Conservation (phyloP, 768 basidiomycete genomes). For the Fistulinella prunicolor region DNA sequence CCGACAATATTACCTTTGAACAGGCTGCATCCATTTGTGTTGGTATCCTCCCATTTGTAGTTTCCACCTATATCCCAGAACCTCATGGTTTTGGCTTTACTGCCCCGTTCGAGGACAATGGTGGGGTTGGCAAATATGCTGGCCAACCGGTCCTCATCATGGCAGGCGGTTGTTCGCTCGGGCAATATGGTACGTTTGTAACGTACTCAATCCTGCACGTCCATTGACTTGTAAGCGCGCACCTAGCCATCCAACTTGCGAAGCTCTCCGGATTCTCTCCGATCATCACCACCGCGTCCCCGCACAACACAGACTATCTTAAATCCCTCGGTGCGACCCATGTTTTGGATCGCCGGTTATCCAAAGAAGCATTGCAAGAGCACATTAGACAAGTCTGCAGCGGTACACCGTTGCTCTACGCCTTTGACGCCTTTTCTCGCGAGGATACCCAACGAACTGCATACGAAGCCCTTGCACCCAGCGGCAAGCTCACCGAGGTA, state of each 20-base stretch:
- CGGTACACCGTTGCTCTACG: not conserved
- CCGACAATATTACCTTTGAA: slow-evolving; percentile 31
- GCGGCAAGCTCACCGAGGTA: slow-evolving; percentile 19
- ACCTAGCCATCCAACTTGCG: slow-evolving; percentile 30
- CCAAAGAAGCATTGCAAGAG: not conserved
- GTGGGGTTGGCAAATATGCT: slow-evolving; percentile 26
- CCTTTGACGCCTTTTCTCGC: slow-evolving; percentile 29
- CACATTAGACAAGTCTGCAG: not conserved
- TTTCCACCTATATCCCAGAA: slow-evolving; percentile 26
- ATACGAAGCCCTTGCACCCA: slow-evolving; percentile 28
- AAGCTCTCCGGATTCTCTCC: slow-evolving; percentile 29
- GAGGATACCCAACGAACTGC: slow-evolving; percentile 31
- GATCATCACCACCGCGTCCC: slow-evolving; percentile 36
- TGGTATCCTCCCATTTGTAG: slow-evolving; percentile 30
- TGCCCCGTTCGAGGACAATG: slow-evolving; percentile 23
- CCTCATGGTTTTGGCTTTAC: slow-evolving; percentile 23
- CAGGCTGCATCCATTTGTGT: slow-evolving; percentile 35
- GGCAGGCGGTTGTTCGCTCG: slow-evolving; percentile 34
- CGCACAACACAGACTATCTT: slow-evolving; percentile 27
- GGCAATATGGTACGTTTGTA: slow-evolving; percentile 31
- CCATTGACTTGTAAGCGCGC: not conserved
- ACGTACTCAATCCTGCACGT: too few species aligned
- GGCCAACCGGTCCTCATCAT: slow-evolving; percentile 33
- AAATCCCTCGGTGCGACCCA: slow-evolving; percentile 34
- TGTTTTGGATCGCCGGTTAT: slow-evolving; percentile 29